Conservation (phyloP, 495 filamentous ascomycete genomes). For the Penicillium pulvis region DNA sequence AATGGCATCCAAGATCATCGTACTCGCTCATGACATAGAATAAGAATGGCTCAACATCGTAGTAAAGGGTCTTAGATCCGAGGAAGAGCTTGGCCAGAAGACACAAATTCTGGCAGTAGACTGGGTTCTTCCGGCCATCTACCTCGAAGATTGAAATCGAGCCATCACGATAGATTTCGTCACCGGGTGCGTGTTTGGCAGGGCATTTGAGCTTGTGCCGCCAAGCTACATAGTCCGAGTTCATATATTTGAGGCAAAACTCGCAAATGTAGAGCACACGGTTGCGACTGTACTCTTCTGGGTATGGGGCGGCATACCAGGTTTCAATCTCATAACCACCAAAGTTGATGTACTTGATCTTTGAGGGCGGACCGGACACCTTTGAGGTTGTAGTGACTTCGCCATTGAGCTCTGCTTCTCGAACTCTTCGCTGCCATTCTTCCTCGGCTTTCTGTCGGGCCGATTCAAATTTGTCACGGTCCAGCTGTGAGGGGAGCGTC, state of each 20-base stretch:
- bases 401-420: slow-evolving; percentile 45
- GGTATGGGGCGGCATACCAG: slow-evolving; percentile 99
- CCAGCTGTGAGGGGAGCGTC: slow-evolving; percentile 76
- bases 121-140: slow-evolving; percentile 92
- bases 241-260: slow-evolving; percentile 99
- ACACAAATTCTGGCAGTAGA: slow-evolving; percentile 97
- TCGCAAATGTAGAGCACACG: slow-evolving; percentile 96
- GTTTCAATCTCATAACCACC: slow-evolving; percentile 97
- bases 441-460: slow-evolving; percentile 89
- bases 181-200: slow-evolving; percentile 92
- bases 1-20: slow-evolving; percentile 91
- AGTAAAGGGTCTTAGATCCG: slow-evolving; percentile 96
- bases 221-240: slow-evolving; percentile 96
- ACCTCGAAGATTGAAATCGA: slow-evolving; percentile 96
- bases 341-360: slow-evolving; percentile 98
- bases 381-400: slow-evolving; percentile 62
- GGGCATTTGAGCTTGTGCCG: slow-evolving; percentile 97
- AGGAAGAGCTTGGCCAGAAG: slow-evolving; percentile 94
- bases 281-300: slow-evolving; percentile 96
- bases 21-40: slow-evolving; percentile 99
- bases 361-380: slow-evolving; percentile 81
- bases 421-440: slow-evolving; percentile 74
- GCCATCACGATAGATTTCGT: slow-evolving; percentile 95
- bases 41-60: slow-evolving; percentile 96
- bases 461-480: slow-evolving; percentile 82